Evolutionary conservation across 176 grass and related monocot genomes (phyloP), one percentile per base, ranked within the genome.

Genomic region (Calamus simplicifolius): DNA sequence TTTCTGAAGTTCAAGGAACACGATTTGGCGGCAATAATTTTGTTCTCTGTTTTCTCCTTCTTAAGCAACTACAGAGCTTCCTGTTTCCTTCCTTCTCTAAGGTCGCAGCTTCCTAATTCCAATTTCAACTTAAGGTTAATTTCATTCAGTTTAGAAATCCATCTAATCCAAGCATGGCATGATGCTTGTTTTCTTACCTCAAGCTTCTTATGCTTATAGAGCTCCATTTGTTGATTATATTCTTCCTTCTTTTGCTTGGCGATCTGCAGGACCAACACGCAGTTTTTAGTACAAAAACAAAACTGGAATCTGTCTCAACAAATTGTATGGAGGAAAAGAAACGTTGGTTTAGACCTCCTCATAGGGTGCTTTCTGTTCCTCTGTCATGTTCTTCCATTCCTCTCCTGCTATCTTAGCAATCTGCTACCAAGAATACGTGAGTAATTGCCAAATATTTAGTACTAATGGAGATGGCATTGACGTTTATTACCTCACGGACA

Each of bases 1-100:
- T n/a, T n/a, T n/a, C n/a, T n/a, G n/a, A n/a, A n/a, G n/a, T n/a
- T n/a, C n/a, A n/a, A n/a, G n/a, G n/a, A n/a, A n/a, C n/a, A n/a
- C n/a, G n/a, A n/a, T n/a, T n/a, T n/a, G n/a, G n/a, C n/a, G n/a
- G n/a, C n/a, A n/a, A n/a, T 97, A 59, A 88, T 97, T 53, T 91
- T 88, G 70, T 88, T 91, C 4, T 92, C 84, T 29, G 81, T 62
- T 72, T 92, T 97, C 70, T 97, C 87, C 66, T 97, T 97, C 75
- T 68, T 97, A 0, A 97, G 81, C 63, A 92, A 63, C 69, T 91
- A 84, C 3, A 97, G 66, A 12, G 87, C 93, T 86, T 97, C 87
- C 43, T 91, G 84, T 63, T 82, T 97, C 59, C 83, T 68, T 92
- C 84, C 61, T 97, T 92, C 63, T 85, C 84, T 25, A 81, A 16